Conservation (phyloP, 805 yeast genomes). For the Yarrowia sp. region DNA sequence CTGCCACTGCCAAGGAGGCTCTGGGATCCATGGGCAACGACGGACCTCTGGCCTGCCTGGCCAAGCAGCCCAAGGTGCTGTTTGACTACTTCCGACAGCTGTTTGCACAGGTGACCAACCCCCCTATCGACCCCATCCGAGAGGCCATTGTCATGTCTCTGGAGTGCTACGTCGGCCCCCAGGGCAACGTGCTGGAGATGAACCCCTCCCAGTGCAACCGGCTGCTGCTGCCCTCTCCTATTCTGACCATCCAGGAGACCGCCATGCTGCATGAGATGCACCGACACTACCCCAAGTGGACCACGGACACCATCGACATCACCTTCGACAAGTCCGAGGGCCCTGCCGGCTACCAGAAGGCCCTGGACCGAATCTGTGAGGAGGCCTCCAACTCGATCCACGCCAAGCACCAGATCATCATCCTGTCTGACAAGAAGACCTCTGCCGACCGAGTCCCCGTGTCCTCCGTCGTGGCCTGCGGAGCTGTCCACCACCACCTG, state of each 20-base stretch:
- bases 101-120: constrained; percentile 98
- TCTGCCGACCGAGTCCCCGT: constrained; percentile 67
- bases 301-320: constrained; percentile 76
- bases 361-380: constrained; percentile 81
- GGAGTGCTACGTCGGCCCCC: constrained; percentile 98
- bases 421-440: constrained; percentile 70
- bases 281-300: constrained; percentile 81
- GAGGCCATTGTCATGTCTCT: constrained; percentile 96
- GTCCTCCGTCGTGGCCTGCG: constrained; percentile 86
- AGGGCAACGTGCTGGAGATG: constrained; percentile 92
- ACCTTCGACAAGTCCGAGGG: constrained; percentile 85
- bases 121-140: constrained; percentile 97
- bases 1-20: constrained; percentile 85
- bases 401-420: constrained; percentile 66
- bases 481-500: constrained; percentile 95
- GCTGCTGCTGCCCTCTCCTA: constrained; percentile 76
- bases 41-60: constrained; percentile 88
- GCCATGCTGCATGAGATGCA: constrained; percentile 70
- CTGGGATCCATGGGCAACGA: constrained; percentile 99
- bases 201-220: constrained; percentile 89
- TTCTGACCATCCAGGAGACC: constrained; percentile 70
- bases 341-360: constrained; percentile 75
- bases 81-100: constrained; percentile 94
- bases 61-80: constrained; percentile 85
- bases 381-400: constrained; percentile 85